These are phyloP conservation scores for Trypanosoma conorhini DNA, from an alignment of 208 protist species.

Conservation along the genomic window DNA sequence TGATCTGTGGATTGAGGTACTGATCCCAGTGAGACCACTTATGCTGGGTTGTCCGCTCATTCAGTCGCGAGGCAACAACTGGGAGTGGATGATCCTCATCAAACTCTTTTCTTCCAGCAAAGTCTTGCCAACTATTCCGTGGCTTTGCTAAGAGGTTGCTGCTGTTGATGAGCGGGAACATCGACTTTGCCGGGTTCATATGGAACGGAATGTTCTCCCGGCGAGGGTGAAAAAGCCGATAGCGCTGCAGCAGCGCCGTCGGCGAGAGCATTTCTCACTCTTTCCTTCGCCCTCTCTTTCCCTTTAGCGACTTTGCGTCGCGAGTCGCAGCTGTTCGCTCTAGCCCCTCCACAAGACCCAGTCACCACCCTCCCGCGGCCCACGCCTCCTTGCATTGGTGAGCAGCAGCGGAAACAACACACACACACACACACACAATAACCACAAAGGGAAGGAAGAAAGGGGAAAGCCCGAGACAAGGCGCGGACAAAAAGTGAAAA, in stretches of 20 bases:
- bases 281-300: not conserved
- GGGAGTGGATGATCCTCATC: conserved; percentile 86
- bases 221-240: conserved; percentile 74
- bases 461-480: no score
- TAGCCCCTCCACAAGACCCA: not conserved
- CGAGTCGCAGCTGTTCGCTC: not conserved
- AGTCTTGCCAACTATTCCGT: conserved; percentile 85
- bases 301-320: not conserved
- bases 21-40: conserved; percentile 90
- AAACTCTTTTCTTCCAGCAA: conserved; percentile 70
- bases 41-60: conserved; percentile 75
- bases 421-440: no score
- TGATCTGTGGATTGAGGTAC: conserved; percentile 85
- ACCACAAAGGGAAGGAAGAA: no score
- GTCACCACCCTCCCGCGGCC: no score
- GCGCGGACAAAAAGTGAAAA: no score
- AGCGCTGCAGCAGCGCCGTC: conserved; percentile 29
- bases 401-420: no score
- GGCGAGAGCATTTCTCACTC: conserved; percentile 29
- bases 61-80: conserved; percentile 73
- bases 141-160: conserved; percentile 85
- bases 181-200: conserved; percentile 70
- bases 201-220: conserved; percentile 75
- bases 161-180: conserved; percentile 90
- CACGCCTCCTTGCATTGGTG: no score